Conservation (phyloP, 2,329 filamentous ascomycete genomes). For the Talaromyces rugulosus region DNA sequence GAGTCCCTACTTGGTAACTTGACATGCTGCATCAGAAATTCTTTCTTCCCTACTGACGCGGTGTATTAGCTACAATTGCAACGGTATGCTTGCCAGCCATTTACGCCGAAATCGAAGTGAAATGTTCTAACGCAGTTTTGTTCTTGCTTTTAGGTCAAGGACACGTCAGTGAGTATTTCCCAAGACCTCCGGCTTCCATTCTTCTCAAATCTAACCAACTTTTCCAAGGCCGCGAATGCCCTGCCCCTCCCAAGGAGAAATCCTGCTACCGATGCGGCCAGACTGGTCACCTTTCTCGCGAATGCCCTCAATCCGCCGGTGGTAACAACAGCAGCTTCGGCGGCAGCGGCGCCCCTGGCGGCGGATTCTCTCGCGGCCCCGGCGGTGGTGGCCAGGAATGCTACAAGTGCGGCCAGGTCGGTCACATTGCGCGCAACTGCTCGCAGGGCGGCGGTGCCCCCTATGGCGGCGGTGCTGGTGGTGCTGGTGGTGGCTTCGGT, state of each 20-base stretch:
- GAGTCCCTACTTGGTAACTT: slow-evolving; percentile 71
- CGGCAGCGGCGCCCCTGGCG: slow-evolving; percentile 18
- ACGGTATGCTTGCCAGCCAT: slow-evolving; percentile 51
- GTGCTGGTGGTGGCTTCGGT: slow-evolving; percentile 36
- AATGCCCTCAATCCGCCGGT: slow-evolving; percentile 50
- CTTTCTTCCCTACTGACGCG: slow-evolving; percentile 13
- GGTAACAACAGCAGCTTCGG: slow-evolving; percentile 42
- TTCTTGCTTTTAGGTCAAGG: slow-evolving; percentile 51
- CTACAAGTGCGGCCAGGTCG: slow-evolving; percentile 97
- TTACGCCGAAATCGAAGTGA: slow-evolving; percentile 13
- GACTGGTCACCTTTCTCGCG: slow-evolving; percentile 85
- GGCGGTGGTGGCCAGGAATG: slow-evolving; percentile 62
- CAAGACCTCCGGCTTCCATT: slow-evolving; percentile 5
- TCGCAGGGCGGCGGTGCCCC: slow-evolving; percentile 49
- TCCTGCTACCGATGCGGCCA: slow-evolving; percentile 64
- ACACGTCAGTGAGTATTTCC: slow-evolving; percentile 65
- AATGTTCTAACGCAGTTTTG: slow-evolving; percentile 21
- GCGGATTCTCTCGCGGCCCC: slow-evolving; percentile 8
- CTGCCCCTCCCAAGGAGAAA: slow-evolving; percentile 81
- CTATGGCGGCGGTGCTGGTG: slow-evolving; percentile 39
- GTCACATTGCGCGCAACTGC: slow-evolving; percentile 80
- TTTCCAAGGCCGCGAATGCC: slow-evolving; percentile 75
- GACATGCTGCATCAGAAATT: not conserved
- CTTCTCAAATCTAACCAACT: slow-evolving; percentile 4
- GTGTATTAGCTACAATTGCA: slow-evolving; percentile 69